Base-by-base conservation (phyloP, 2,329 filamentous ascomycete genomes). In the Hypoxylon sp. region DNA sequence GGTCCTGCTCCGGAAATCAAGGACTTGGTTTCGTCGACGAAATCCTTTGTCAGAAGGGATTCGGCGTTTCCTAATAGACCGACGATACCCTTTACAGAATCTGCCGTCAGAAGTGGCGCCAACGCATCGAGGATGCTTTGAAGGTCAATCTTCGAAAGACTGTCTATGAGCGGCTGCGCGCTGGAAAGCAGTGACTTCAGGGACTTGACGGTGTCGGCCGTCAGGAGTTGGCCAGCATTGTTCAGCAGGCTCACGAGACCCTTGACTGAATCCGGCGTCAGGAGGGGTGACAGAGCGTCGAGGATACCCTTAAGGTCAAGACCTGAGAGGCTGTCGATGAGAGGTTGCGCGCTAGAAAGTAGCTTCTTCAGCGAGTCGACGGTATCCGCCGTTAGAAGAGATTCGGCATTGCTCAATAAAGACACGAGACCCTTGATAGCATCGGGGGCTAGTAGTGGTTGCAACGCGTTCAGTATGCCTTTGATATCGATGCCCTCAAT, bases 201-300 rank as follows among this genome's bases (percentile, higher is more conserved):
- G 24, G 72, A 44, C 1, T 69, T 36, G 14, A 76, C 70, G 11
- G 71, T 68, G 51, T 72, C 67, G 45, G 42, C 65, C 0, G 78
- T 80, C 24, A 81, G 70, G 26, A 81, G 74, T 3, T 64, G 62
- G 3, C 75, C 77, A n/a, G 78, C 80, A 20, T 80, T 80, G 22
- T 68, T 71, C 2, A 81, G 66, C 4, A 81, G 71, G 8, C 42
- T 70, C 5, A 78, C 73, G 20, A 81, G 49, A 26, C 72, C 70
- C 32, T 74, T 68, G 24, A 77, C 59, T 1, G 73, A 71, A 22
- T 73, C 64, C 6, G 67, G 63, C 1, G 70, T 77, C 11, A 81
- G 64, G 0, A 81, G 71, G 2, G 79, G 79, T 1, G 64, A 64
- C 2, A 80, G 51, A 3, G 78, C 73, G 8, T 78, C 72, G 0